Evolutionary conservation across 495 filamentous ascomycete species (phyloP), one percentile per base, ranked within the genome.

Genomic region (Penicillium antarcticum): DNA sequence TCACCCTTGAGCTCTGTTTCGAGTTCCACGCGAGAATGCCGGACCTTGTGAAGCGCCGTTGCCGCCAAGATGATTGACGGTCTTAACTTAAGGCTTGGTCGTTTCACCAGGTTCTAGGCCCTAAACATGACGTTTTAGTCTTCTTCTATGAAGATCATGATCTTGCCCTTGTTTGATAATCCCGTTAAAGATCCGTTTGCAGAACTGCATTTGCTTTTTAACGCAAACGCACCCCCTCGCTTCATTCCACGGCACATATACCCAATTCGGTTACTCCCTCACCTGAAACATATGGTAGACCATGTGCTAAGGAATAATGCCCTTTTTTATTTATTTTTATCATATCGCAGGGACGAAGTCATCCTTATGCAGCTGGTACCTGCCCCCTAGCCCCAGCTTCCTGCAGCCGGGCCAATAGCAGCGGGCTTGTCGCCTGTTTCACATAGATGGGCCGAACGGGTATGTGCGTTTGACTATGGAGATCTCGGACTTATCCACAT

Each of bases 281-380:
- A 32, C 38, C 47, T 57, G 48, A 58, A 55, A 66, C 62, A 66
- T 66, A 57, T 61, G 60, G 60, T 45, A 52, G 18, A 42, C 62
- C 60, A 63, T 61, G 60, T 63, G 60, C 52, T n/a, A 23, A 18
- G 11, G 29, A 32, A 23, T 38, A 37, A 53, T 51, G 43, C 16
- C 38, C 29, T 29, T 29, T 41, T 49, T 31, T 29, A 34, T 5
- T 23, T 5, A 29, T 29, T 26, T 44, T 35, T 24, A 18, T 23
- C 8, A 8, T 9, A 9, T 29, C 26, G 26, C 26, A 29, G 26
- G 6, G 26, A 29, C 26, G 26, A 29, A 7, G 8, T 29, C 43
- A 41, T 17, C 39, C 12, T 34, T 12, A 16, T 59, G 58, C 56
- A 58, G 42, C 53, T 43, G 13, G 62, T 57, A 60, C 58, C 62